A percentile compares a stretch with the other conserved stretches of the same genome.
Evolutionary conservation across 2,329 filamentous ascomycete genomes (phyloP).

Genomic region (Teratosphaeria nubilosa): DNA sequence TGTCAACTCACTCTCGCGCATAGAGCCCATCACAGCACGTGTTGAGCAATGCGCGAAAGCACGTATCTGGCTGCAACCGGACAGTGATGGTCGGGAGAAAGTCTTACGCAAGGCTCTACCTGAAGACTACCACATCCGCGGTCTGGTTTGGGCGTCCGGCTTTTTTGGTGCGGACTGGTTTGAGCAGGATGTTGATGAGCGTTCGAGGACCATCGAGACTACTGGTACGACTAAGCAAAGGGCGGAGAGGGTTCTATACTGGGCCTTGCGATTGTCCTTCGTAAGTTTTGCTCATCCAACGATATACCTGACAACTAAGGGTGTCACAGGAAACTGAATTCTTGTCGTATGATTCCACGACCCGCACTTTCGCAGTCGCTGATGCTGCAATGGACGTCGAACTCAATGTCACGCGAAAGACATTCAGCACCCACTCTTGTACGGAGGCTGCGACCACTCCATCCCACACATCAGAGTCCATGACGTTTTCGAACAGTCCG

Average conservation of each 20-base stretch:
- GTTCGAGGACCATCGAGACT: background rate
- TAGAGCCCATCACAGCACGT: conserved; percentile 19
- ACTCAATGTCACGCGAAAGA: background rate
- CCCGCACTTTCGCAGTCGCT: background rate
- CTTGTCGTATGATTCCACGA: background rate
- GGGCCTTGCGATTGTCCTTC: conserved; percentile 4
- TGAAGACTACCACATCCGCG: conserved; percentile 57
- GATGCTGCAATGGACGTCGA: background rate
- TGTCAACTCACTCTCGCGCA: conserved; percentile 40
- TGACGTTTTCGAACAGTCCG: background rate
- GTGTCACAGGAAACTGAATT: conserved; percentile 1
- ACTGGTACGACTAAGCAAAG: background rate
- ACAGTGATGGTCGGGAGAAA: conserved; percentile 5
- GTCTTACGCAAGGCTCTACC: conserved; percentile 38
- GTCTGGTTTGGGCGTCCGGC: conserved; percentile 47
- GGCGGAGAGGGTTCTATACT: conserved; percentile 2
- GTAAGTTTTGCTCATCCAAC: background rate
- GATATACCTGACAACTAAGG: background rate
- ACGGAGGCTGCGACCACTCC: background rate
- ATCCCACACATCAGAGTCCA: background rate
- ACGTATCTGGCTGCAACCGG: conserved; percentile 29
- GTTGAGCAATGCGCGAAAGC: conserved; percentile 20
- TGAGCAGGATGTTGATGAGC: conserved; percentile 30
- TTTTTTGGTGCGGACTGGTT: conserved; percentile 54
- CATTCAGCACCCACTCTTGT: background rate